A percentile compares a stretch with the other conserved stretches of the same genome.
Evolutionary conservation across 371 early-diverging fungal species (phyloP).

Genomic region (Mucor lusitanicus): DNA sequence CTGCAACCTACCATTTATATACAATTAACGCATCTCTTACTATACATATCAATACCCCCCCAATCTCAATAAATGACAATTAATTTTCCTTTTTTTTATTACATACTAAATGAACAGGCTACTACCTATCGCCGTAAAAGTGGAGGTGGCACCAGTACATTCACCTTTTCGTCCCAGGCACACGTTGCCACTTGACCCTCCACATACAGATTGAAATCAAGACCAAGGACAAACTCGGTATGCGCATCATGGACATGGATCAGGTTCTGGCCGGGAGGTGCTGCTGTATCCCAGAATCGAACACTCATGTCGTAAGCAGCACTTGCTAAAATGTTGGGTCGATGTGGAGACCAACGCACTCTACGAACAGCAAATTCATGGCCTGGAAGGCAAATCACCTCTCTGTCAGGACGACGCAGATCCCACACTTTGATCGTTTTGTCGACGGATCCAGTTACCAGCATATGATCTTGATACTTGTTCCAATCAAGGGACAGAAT

Average conservation of each 20-base stretch:
- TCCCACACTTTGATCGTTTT: constrained; percentile 91
- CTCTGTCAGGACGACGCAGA: constrained; percentile 72
- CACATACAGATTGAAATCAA: constrained; percentile 86
- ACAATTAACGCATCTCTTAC: background rate
- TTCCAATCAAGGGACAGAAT: constrained; percentile 93
- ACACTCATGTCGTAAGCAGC: constrained; percentile 95
- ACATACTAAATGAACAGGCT: background rate
- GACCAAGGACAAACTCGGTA: constrained; percentile 93
- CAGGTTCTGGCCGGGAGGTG: constrained; percentile 52
- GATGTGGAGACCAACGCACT: constrained; percentile 90
- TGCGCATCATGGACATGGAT: constrained; percentile 78
- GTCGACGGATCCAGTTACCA: constrained; percentile 90
- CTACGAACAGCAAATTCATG: constrained; percentile 92
- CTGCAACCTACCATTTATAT: background rate
- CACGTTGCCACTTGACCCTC: constrained; percentile 89
- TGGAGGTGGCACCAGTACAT: constrained; percentile 61
- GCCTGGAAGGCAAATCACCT: constrained; percentile 70
- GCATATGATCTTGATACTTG: constrained; percentile 80
- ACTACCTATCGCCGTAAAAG: constrained; percentile 37
- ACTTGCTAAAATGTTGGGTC: constrained; percentile 75
- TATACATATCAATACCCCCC: background rate
- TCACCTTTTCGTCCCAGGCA: constrained; percentile 92
- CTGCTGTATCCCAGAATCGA: constrained; percentile 87
- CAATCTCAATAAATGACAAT: background rate
- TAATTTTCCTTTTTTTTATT: background rate